Evolutionary conservation across 2,329 filamentous ascomycete genomes (phyloP), one percentile per base, ranked within the genome.

Genomic region (Amauroascus niger): DNA sequence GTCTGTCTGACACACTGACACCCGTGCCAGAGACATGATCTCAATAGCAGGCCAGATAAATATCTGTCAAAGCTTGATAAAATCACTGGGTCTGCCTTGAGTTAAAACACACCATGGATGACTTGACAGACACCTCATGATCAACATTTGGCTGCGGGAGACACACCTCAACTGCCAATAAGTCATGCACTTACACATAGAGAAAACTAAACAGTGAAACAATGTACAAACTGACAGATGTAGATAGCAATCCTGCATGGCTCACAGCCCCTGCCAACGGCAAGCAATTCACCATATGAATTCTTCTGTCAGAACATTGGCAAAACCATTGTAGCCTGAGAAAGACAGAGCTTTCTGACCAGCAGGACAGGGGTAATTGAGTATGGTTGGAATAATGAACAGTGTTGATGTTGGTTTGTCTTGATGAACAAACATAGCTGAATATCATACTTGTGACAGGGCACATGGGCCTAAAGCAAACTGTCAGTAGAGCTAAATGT

Each of bases 161-260:
- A 44, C 40, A n/a, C 40, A 7, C 40, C 8, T 44, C 24, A 44
- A 22, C 40, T 11, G 40, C 40, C 40, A 22, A 44, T 44, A 44
- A 44, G 33, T 37, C 33, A 37, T 4, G 33, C 40, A 44, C 20
- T 39, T 20, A n/a, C 44, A 24, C 18, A n/a, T 47, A 24, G 18
- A 22, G 40, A 48, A 53, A 47, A 41, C 35, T 28, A 33, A 53
- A 40, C n/a, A n/a, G 26, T n/a, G 28, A 53, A 30, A 53, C 6
- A 26, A 48, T n/a, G 9, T 47, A 39, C 33, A 5, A 37, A 53
- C 43, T 4, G 44, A 49, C 47, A 35, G 26, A 22, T 53, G 6
- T 39, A 48, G 9, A 14, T 53, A 53, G 52, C 32, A 20, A 41
- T 53, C 35, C 52, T 53, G 52, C 22, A 53, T 30, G 40, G 48